Evolutionary conservation across 2,329 filamentous ascomycete species (phyloP), one percentile per base, ranked within the genome.

Genomic region (Exophiala viscosa): DNA sequence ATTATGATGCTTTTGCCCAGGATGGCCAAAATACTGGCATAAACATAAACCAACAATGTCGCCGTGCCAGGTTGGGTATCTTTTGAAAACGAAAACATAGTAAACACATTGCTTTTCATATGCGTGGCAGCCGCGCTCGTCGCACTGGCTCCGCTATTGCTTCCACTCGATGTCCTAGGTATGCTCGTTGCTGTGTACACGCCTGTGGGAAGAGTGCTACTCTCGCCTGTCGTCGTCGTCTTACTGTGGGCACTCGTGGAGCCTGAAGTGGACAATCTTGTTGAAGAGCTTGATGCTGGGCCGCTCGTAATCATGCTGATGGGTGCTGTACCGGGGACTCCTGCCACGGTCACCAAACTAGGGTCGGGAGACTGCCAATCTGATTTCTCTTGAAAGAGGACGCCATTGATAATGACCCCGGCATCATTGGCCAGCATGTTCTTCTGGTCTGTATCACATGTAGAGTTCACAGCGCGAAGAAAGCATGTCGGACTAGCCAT

Each of bases 331-430:
- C 62, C 67, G 33, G 65, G 66, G 11, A 55, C 56, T 17, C 65
- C 66, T 11, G 62, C 63, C 15, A 57, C 45, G 8, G 55, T 55
- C n/a, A 55, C 55, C 14, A 63, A 39, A 28, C 55, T 59, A 1
- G 58, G 55, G 8, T 54, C 56, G 42, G 73, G 72, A 10, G 68
- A 49, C 13, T 59, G 64, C 60, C 72, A 71, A 38, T 72, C 67
- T 10, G 62, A 62, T 14, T 64, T 62, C 14, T 70, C 64, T 48
- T 69, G 67, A 57, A 77, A 77, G 62, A 82, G 73, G 15, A 86
- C 73, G 6, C 82, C 84, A 57, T 84, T 82, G 59, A 83, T 76
- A 39, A 85, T 75, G 2, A 77, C 71, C 0, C 83, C 85, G 31
- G 78, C 63, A 3, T 76, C 74, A 1, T 68, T 67, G 6, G 70